Conservation (phyloP, 129 eudicot genomes). For the Apium graveolens region DNA sequence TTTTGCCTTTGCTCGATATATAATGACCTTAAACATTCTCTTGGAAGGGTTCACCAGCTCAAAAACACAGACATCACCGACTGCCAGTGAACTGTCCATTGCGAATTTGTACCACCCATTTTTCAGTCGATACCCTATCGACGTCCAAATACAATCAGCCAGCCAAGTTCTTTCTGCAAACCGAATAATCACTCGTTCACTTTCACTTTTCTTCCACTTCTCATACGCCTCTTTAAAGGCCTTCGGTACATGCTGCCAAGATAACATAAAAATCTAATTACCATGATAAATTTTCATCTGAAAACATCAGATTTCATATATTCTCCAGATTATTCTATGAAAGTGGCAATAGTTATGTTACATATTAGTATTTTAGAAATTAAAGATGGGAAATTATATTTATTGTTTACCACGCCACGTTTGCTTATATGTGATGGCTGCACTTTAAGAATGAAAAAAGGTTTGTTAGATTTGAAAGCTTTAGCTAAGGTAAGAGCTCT, state of each 20-base stretch:
- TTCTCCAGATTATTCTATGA: no score
- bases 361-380: background rate
- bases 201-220: background rate
- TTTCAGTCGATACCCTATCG: background rate
- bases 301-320: no score
- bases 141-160: background rate
- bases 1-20: background rate
- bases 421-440: slow-evolving; percentile 7
- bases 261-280: no score
- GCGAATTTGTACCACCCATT: slow-evolving; percentile 9
- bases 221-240: background rate
- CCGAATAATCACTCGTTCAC: background rate
- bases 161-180: background rate
- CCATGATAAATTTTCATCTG: no score
- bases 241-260: slow-evolving; percentile 10
- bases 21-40: background rate
- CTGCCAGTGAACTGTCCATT: background rate
- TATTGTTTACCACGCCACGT: slow-evolving; percentile 7
- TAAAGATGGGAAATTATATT: background rate
- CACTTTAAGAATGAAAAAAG: slow-evolving; percentile 13
- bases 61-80: slow-evolving; percentile 6
- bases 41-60: slow-evolving; percentile 1
- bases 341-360: no score
- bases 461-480: slow-evolving; percentile 20
- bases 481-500: slow-evolving; percentile 17